These are phyloP conservation scores for Yueomyces sinensis DNA, from an alignment of 805 yeast species.

Conservation along the genomic window DNA sequence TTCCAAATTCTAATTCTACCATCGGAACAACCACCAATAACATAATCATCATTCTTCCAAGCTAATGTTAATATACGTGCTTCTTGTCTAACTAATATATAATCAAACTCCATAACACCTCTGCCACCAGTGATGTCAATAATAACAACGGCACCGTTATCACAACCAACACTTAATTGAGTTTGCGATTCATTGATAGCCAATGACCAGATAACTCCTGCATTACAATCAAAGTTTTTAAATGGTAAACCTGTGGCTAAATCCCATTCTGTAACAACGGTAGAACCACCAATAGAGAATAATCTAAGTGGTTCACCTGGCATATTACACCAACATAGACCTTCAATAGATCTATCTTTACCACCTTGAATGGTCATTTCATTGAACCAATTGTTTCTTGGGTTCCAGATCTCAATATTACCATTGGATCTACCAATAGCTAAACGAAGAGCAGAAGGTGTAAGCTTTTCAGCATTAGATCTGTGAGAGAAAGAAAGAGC, in stretches of 20 bases:
- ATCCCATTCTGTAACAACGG: slow-evolving; percentile 88
- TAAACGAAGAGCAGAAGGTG: slow-evolving; percentile 48
- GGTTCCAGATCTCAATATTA: slow-evolving; percentile 92
- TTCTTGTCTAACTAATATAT: slow-evolving; percentile 70
- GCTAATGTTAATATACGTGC: slow-evolving; percentile 66
- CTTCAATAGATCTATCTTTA: slow-evolving; percentile 75
- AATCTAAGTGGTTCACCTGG: slow-evolving; percentile 48
- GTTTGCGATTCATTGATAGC: slow-evolving; percentile 48
- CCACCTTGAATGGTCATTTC: slow-evolving; percentile 69
- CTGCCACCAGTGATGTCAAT: slow-evolving; percentile 76
- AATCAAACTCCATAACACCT: slow-evolving; percentile 68
- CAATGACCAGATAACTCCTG: slow-evolving; percentile 89
- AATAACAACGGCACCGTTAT: slow-evolving; percentile 80
- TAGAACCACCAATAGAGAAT: slow-evolving; percentile 90
- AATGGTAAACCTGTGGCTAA: slow-evolving; percentile 57
- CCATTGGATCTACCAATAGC: slow-evolving; percentile 94
- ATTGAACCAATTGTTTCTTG: slow-evolving; percentile 67
- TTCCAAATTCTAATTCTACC: slow-evolving; percentile 84
- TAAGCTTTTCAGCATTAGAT: slow-evolving; percentile 28
- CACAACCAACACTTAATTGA: slow-evolving; percentile 82
- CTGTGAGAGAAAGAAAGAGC: slow-evolving; percentile 63
- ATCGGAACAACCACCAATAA: slow-evolving; percentile 93
- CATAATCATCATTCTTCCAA: slow-evolving; percentile 52
- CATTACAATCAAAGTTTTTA: slow-evolving; percentile 73
- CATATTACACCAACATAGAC: slow-evolving; percentile 60